Evolutionary conservation across 2,329 filamentous ascomycete species (phyloP).

Genomic region (Chrysosporium queenslandicum): DNA sequence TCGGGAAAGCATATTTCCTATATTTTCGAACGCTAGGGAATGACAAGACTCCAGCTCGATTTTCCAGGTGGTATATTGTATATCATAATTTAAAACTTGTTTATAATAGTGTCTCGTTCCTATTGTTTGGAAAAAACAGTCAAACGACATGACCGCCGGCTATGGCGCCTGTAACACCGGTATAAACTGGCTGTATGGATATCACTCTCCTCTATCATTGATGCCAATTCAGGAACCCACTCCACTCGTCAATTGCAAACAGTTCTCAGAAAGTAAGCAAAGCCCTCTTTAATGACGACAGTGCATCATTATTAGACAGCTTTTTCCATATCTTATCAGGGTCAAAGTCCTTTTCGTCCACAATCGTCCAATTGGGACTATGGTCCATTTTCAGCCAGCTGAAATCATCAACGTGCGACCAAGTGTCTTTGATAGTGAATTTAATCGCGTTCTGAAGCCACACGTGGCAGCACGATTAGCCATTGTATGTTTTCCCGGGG

Average conservation of each 20-base stretch:
- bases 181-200: no score
- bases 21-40: no score
- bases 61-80: no score
- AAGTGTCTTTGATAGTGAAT: conserved; percentile 51
- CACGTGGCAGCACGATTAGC: not conserved
- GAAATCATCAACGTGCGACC: conserved; percentile 91
- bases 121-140: no score
- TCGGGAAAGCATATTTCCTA: no score
- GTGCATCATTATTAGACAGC: conserved; percentile 54
- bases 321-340: conserved; percentile 57
- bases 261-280: conserved; percentile 29
- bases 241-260: not conserved
- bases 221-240: not conserved
- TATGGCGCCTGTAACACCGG: no score
- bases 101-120: no score
- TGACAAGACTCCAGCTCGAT: no score
- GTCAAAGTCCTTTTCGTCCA: conserved; percentile 53
- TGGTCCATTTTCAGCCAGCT: conserved; percentile 83
- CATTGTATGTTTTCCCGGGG: not conserved
- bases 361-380: conserved; percentile 76
- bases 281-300: conserved; percentile 55
- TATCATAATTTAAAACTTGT: no score
- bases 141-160: no score
- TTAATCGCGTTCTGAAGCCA: conserved; percentile 27
- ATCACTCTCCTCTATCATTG: no score